phyloP scores from a whole-genome alignment of 441 rosid species.

The Macaranga tanarius region DNA sequence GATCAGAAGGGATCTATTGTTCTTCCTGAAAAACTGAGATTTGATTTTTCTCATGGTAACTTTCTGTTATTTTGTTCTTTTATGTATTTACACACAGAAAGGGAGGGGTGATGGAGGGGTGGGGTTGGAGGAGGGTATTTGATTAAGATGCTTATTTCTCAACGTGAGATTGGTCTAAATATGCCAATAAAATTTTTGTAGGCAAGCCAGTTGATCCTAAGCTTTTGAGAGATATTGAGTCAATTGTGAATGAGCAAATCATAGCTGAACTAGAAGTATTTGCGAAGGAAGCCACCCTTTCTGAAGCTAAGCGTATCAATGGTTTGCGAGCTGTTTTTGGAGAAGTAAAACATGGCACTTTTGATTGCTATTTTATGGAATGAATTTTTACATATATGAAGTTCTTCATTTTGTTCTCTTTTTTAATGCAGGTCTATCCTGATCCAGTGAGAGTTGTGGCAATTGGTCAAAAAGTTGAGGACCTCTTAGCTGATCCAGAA shows the following conservation, averaged over 20 bases:
- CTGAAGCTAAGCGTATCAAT: slow-evolving; percentile 76
- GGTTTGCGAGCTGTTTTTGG: slow-evolving; percentile 97
- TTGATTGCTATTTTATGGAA: background rate
- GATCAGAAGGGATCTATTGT: slow-evolving; percentile 99
- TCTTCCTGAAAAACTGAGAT: slow-evolving; percentile 95
- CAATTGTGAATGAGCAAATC: slow-evolving; percentile 89
- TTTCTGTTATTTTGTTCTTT: background rate
- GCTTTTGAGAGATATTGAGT: slow-evolving; percentile 69
- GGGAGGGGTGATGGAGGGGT: background rate
- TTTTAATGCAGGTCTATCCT: slow-evolving; percentile 71
- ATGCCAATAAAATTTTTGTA: slow-evolving; percentile 33
- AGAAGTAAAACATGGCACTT: slow-evolving; percentile 57
- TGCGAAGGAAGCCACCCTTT: slow-evolving; percentile 71
- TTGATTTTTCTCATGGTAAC: slow-evolving; percentile 96
- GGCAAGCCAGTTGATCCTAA: slow-evolving; percentile 87
- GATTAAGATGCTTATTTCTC: slow-evolving; percentile 10
- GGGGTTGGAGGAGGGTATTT: background rate
- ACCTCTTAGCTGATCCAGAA: slow-evolving; percentile 80
- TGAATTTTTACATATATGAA: background rate
- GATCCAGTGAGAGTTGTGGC: slow-evolving; percentile 98
- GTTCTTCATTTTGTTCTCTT: background rate
- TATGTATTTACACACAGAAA: background rate
- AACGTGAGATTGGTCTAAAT: slow-evolving; percentile 5
- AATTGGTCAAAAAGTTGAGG: slow-evolving; percentile 77
- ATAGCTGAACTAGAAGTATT: slow-evolving; percentile 80